Evolutionary conservation across 495 filamentous ascomycete genomes (phyloP).

Genomic region (Arthonia radiata): DNA sequence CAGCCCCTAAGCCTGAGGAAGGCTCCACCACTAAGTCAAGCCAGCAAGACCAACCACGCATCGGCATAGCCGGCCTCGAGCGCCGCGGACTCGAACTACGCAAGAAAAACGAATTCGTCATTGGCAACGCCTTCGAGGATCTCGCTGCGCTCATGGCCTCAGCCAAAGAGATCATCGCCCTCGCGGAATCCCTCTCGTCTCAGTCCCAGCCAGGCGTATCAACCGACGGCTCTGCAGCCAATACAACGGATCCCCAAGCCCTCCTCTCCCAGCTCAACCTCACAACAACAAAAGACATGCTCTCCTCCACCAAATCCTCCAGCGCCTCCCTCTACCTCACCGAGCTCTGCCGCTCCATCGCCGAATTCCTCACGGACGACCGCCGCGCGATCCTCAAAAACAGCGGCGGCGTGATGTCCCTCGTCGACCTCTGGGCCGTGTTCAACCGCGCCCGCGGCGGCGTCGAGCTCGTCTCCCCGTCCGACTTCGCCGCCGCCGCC

Average conservation of each 20-base stretch:
- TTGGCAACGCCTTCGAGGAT: slow-evolving; percentile 88
- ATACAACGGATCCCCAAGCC: slow-evolving; percentile 37
- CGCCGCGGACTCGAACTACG: slow-evolving; percentile 55
- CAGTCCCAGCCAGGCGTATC: too few relatives aligned
- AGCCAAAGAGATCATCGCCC: slow-evolving; percentile 80
- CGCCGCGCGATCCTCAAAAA: slow-evolving; percentile 49
- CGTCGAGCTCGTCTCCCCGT: slow-evolving; percentile 78
- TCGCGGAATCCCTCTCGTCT: slow-evolving; percentile 67
- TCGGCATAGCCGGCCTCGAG: slow-evolving; percentile 86
- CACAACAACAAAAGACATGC: slow-evolving; percentile 87
- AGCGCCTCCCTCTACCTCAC: slow-evolving; percentile 35
- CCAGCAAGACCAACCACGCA: slow-evolving; percentile 10
- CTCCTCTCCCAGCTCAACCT: slow-evolving; percentile 64
- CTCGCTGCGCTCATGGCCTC: slow-evolving; percentile 91
- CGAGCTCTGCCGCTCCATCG: slow-evolving; percentile 69
- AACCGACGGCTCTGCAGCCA: slow-evolving; percentile 7
- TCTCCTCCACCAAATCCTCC: slow-evolving; percentile 11
- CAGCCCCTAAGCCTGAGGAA: slow-evolving; percentile 36
- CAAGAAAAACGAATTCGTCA: slow-evolving; percentile 77
- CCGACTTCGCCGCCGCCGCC: slow-evolving; percentile 78
- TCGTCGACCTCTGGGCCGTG: slow-evolving; percentile 90
- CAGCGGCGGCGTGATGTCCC: slow-evolving; percentile 80
- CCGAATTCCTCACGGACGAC: slow-evolving; percentile 88
- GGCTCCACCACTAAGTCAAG: not conserved
- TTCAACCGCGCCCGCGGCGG: slow-evolving; percentile 92